phyloP scores from a whole-genome alignment of 1,139 yeast genomes.

The Insectozyma bohioensis region DNA sequence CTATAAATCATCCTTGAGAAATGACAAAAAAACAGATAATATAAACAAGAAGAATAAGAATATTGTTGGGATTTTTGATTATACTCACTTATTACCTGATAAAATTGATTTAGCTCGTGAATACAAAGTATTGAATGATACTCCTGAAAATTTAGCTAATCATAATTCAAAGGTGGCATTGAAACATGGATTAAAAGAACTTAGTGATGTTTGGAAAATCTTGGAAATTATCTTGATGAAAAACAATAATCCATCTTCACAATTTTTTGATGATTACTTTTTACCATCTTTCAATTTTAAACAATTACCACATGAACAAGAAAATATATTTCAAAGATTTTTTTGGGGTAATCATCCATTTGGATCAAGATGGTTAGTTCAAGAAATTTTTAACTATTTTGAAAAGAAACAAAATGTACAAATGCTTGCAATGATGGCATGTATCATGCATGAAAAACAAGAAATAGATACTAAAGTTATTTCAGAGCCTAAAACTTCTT shows the following conservation, averaged over 20 bases:
- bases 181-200: constrained; percentile 57
- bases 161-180: constrained; percentile 75
- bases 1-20: constrained; percentile 26
- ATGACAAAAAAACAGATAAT: constrained; percentile 16
- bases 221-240: constrained; percentile 46
- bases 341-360: constrained; percentile 81
- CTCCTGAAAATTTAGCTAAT: constrained; percentile 63
- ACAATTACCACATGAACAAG: background rate
- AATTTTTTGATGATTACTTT: constrained; percentile 3
- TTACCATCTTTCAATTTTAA: background rate
- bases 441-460: constrained; percentile 54
- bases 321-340: background rate
- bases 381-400: constrained; percentile 62
- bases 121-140: constrained; percentile 66
- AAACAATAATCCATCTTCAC: constrained; percentile 14
- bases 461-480: constrained; percentile 8
- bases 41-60: constrained; percentile 38
- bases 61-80: constrained; percentile 63
- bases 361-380: constrained; percentile 75
- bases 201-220: constrained; percentile 80
- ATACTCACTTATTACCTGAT: constrained; percentile 71
- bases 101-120: constrained; percentile 75
- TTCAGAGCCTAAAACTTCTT: background rate
- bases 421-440: constrained; percentile 87
- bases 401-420: constrained; percentile 70